Evolutionary conservation across 2,329 filamentous ascomycete genomes (phyloP).

Genomic region (Sclerotinia trifoliorum): DNA sequence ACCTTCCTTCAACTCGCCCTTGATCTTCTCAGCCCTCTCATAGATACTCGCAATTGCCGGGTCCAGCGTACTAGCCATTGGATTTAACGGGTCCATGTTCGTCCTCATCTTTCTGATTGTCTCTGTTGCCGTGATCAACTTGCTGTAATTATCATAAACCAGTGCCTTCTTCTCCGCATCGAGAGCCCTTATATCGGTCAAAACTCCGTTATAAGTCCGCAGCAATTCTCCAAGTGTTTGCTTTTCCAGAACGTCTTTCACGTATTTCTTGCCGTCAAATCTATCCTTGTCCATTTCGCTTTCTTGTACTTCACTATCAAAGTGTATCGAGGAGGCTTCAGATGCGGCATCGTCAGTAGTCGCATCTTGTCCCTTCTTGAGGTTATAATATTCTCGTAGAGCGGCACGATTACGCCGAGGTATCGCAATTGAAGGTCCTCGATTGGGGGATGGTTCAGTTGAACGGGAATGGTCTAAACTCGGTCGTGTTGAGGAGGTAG

Average conservation of each 20-base stretch:
- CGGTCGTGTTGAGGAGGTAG: constrained; percentile 72
- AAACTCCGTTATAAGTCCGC: constrained; percentile 65
- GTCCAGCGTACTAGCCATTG: constrained; percentile 68
- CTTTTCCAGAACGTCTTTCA: constrained; percentile 59
- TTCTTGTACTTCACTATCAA: constrained; percentile 54
- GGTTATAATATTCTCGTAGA: constrained; percentile 91
- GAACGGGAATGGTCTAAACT: constrained; percentile 68
- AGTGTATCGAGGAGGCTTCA: constrained; percentile 43
- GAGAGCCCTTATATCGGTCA: constrained; percentile 81
- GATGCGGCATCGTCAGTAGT: constrained; percentile 32
- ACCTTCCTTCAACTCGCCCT: constrained; percentile 32
- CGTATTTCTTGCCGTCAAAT: constrained; percentile 72
- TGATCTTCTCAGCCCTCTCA: constrained; percentile 38
- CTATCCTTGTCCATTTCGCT: constrained; percentile 71
- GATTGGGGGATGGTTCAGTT: constrained; percentile 55
- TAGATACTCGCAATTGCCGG: constrained; percentile 75
- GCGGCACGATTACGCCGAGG: constrained; percentile 67
- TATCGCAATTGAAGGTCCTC: constrained; percentile 39
- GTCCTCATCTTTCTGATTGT: constrained; percentile 87
- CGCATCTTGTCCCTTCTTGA: constrained; percentile 50
- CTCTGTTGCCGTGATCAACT: constrained; percentile 93
- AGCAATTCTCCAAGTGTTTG: constrained; percentile 68
- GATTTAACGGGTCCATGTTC: constrained; percentile 77
- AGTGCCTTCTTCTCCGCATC: constrained; percentile 96
- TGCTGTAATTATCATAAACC: constrained; percentile 98